Base-by-base conservation (phyloP, 2,329 filamentous ascomycete species). In the Zymoseptoria ardabiliae region DNA sequence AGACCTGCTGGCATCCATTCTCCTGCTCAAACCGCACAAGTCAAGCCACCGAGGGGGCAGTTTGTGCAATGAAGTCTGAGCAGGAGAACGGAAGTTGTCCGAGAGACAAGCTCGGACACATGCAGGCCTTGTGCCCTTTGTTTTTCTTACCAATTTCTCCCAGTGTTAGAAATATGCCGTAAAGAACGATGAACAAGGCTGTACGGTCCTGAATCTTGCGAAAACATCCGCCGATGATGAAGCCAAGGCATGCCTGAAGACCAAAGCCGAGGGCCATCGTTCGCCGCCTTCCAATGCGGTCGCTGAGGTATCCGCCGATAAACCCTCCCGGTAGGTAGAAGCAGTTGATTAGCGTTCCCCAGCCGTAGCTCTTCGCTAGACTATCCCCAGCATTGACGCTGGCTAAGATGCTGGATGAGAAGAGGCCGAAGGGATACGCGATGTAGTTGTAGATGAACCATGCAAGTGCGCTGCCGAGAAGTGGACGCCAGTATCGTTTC, bases 271-370 rank as follows among this genome's bases (percentile, higher is more conserved):
- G 73, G 1, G 84, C 83, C 1, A 96, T 80, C 1, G 88, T 87
- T 66, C 87, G 84, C 61, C 87, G 85, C 0, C 91, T 89, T 0
- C 91, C 91, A 50, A 94, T 77, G 74, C 79, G 84, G 73, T 96
- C 91, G 28, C 85, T 88, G 6, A 89, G 77, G 56, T 89, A 88
- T 0, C 90, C 89, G 21, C 91, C 91, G 4, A 88, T 74, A 56
- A 91, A 79, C 13, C 89, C 88, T 0, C 91, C 91, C 0, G 90
- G 91, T 53, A 95, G 82, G 73, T 94, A 94, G 74, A 96, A 96
- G 62, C 90, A 76, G 72, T 94, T 95, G 77, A 94, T 85, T 28
- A 96, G 82, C 0, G 88, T 90, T 70, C 90, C 91, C 91, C 91
- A 96, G 50, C 90, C 91, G 58, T 96, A 90, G 19, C 85, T 58